Percentiles rank a stretch among this genome's conserved stretches.
Conservation (phyloP, 805 yeast species). For the Candida wancherniae region DNA sequence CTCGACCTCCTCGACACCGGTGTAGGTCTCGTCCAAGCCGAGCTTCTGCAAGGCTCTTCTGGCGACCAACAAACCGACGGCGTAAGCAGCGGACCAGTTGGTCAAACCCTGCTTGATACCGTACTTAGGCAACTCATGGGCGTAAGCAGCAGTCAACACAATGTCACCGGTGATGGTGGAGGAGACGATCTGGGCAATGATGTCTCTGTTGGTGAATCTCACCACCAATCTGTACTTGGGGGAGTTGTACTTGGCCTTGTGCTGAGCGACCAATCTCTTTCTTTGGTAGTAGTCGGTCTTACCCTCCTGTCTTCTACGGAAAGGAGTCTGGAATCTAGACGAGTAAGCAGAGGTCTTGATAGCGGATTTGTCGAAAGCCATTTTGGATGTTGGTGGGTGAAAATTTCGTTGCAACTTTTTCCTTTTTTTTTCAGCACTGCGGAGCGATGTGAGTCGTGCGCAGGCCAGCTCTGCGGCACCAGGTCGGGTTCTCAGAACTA, state of each 20-base stretch:
- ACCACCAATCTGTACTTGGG: slow-evolving; percentile 99
- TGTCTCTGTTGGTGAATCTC: slow-evolving; percentile 99
- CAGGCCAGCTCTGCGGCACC: not conserved
- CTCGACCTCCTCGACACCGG: slow-evolving; percentile 98
- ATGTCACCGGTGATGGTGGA: slow-evolving; percentile 96
- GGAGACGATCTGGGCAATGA: slow-evolving; percentile 95
- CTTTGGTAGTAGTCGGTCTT: slow-evolving; percentile 99
- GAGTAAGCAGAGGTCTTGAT: slow-evolving; percentile 89
- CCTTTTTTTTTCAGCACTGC: slow-evolving; percentile 5
- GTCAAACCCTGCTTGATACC: slow-evolving; percentile 98
- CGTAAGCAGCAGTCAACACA: slow-evolving; percentile 95
- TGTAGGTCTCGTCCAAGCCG: slow-evolving; percentile 96
- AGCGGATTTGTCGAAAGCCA: slow-evolving; percentile 66
- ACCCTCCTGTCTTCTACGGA: slow-evolving; percentile 99
- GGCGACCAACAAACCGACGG: slow-evolving; percentile 96
- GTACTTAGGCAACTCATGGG: slow-evolving; percentile 97
- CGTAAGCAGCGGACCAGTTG: slow-evolving; percentile 99
- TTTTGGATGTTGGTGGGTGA: slow-evolving; percentile 31
- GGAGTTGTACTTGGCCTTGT: slow-evolving; percentile 99
- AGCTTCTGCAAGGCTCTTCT: slow-evolving; percentile 98
- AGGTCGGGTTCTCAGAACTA: slow-evolving; percentile 1
- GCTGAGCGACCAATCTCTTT: slow-evolving; percentile 99
- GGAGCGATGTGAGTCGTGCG: slow-evolving; percentile 14
- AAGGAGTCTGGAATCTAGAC: slow-evolving; percentile 99
- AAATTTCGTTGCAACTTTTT: slow-evolving; percentile 1